Evolutionary conservation across 1,139 yeast genomes (phyloP).

Genomic region (Nadsonia starkeyi-henricii): DNA sequence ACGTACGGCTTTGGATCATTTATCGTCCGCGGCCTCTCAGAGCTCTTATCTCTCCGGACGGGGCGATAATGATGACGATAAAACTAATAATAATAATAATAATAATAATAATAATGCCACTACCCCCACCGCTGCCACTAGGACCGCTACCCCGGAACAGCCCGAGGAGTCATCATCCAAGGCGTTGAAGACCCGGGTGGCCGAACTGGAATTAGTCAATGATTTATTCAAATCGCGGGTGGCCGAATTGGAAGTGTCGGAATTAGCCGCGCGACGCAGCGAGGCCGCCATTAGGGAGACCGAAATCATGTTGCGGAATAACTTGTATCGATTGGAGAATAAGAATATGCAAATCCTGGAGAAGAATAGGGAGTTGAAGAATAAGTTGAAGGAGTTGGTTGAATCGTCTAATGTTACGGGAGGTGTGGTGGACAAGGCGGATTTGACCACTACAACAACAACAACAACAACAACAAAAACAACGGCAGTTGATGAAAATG

Average conservation of each 20-base stretch:
- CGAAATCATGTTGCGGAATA: slow-evolving; percentile 10
- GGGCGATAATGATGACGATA: slow-evolving; percentile 1
- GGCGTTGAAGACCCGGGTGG: slow-evolving; percentile 47
- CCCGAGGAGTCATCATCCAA: no score
- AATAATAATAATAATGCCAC: slow-evolving; percentile 6
- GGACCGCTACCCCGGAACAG: no score
- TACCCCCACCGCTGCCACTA: no score
- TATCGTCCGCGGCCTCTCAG: slow-evolving; percentile 3
- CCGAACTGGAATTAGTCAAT: slow-evolving; percentile 82
- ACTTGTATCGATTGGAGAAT: slow-evolving; percentile 7
- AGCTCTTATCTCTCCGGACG: slow-evolving; percentile 3
- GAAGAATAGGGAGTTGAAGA: slow-evolving; percentile 7
- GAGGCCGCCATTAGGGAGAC: slow-evolving; percentile 13
- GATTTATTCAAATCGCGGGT: slow-evolving; percentile 75
- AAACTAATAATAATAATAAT: neutral
- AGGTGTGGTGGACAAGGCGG: no score
- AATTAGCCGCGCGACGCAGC: slow-evolving; percentile 11
- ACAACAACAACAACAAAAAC: neutral
- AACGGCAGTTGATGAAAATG: neutral
- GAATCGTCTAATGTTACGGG: neutral
- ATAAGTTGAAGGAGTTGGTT: slow-evolving; percentile 5
- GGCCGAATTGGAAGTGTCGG: slow-evolving; percentile 48
- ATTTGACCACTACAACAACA: no score
- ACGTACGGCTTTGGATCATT: slow-evolving; percentile 5
- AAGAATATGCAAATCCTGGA: slow-evolving; percentile 5